Evolutionary conservation across 805 yeast genomes (phyloP).

Genomic region (Saccharomycopsis fodiens): DNA sequence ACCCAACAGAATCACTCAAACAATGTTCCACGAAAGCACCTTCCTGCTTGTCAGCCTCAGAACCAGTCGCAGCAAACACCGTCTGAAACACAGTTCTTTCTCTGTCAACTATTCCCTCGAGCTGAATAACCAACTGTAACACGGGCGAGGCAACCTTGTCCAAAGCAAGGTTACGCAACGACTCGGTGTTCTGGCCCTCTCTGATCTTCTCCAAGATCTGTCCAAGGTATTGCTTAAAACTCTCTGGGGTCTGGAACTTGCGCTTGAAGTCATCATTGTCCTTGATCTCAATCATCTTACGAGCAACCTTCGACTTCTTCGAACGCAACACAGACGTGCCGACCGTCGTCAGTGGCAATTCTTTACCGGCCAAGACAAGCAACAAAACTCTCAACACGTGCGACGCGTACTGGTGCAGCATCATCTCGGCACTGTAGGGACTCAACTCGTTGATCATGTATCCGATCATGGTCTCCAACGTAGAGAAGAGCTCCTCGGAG

Average conservation of each 20-base stretch:
- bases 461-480: slow-evolving; percentile 62
- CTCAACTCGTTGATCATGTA: slow-evolving; percentile 60
- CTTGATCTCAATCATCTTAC: slow-evolving; percentile 85
- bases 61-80: slow-evolving; percentile 44
- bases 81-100: slow-evolving; percentile 65
- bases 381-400: slow-evolving; percentile 75
- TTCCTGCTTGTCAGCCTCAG: slow-evolving; percentile 50
- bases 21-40: slow-evolving; percentile 79
- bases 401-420: slow-evolving; percentile 75
- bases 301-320: slow-evolving; percentile 77
- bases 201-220: slow-evolving; percentile 33
- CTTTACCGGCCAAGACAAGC: slow-evolving; percentile 67
- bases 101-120: slow-evolving; percentile 74
- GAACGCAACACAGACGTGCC: slow-evolving; percentile 71
- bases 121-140: slow-evolving; percentile 64
- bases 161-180: slow-evolving; percentile 64
- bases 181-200: slow-evolving; percentile 32
- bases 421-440: slow-evolving; percentile 51
- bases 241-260: slow-evolving; percentile 60
- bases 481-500: slow-evolving; percentile 33
- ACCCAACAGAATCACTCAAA: slow-evolving; percentile 83
- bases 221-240: slow-evolving; percentile 55
- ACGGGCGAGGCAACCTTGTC: slow-evolving; percentile 86
- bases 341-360: slow-evolving; percentile 63
- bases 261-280: slow-evolving; percentile 61